Evolutionary conservation across 202 grass and related monocot genomes (phyloP).

Genomic region (Saccharum hybrid): DNA sequence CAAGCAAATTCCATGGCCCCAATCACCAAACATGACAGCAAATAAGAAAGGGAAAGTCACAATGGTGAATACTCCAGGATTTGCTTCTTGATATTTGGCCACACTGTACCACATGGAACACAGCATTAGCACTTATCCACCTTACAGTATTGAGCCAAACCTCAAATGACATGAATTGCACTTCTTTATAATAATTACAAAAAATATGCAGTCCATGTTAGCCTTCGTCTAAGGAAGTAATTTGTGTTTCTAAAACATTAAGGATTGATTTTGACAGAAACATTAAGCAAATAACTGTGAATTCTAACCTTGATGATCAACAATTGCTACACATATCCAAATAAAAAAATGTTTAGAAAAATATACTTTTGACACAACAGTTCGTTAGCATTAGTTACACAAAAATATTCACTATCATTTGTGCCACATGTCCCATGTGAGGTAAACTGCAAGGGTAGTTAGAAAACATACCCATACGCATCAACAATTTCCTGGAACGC

Average conservation of each 20-base stretch:
- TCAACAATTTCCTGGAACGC: conserved; percentile 99
- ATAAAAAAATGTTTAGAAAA: conserved; percentile 5
- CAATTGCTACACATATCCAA: background rate
- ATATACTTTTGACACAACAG: background rate
- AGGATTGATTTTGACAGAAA: background rate
- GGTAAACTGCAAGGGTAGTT: conserved; percentile 1
- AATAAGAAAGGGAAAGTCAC: conserved; percentile 96
- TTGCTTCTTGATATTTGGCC: conserved; percentile 94
- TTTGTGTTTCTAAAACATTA: conserved; percentile 1
- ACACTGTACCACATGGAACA: conserved; percentile 57
- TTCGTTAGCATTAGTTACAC: background rate
- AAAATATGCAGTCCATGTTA: conserved; percentile 26
- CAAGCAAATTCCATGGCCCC: conserved; percentile 93
- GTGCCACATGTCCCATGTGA: conserved; percentile 4
- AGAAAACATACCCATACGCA: conserved; percentile 86
- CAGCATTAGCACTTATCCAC: conserved; percentile 40
- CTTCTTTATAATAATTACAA: conserved; percentile 10
- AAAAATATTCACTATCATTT: background rate
- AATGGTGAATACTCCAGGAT: conserved; percentile 92
- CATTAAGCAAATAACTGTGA: background rate
- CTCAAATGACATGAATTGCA: conserved; percentile 13
- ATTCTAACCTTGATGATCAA: conserved; percentile 8
- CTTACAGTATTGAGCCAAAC: background rate
- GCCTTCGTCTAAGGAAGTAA: conserved; percentile 8
- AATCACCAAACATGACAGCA: conserved; percentile 98